Conservation (phyloP, 2,329 filamentous ascomycete genomes). For the Fusarium bulbicola region DNA sequence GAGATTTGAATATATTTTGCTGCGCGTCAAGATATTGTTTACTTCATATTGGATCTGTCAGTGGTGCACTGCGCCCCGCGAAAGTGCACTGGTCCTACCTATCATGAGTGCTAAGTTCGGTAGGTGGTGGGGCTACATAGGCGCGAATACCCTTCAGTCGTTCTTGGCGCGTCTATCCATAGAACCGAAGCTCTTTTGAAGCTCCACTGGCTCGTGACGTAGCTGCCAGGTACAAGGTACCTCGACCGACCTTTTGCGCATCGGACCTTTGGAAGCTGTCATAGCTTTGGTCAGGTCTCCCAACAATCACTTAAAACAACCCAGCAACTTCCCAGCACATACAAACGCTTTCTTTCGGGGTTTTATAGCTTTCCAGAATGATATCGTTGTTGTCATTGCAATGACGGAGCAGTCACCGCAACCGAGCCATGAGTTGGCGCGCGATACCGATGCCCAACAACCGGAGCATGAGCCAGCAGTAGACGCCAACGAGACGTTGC, state of each 20-base stretch:
- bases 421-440: conserved; percentile 43
- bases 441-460: conserved; percentile 25
- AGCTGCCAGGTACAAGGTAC: conserved; percentile 42
- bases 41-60: conserved; percentile 22
- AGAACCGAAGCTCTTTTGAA: conserved; percentile 24
- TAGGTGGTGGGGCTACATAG: conserved; percentile 33
- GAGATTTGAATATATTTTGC: conserved; percentile 8
- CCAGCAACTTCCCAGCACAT: conserved; percentile 17
- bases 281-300: conserved; percentile 34
- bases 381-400: conserved; percentile 41
- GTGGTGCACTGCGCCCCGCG: conserved; percentile 21
- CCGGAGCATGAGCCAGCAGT: conserved; percentile 28
- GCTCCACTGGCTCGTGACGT: conserved; percentile 43
- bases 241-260: conserved; percentile 17
- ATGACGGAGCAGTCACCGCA: conserved; percentile 56
- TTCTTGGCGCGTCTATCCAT: conserved; percentile 19
- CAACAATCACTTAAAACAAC: not conserved
- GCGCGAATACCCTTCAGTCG: conserved; percentile 20
- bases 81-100: conserved; percentile 21
- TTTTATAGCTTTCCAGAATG: conserved; percentile 42
- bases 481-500: conserved; percentile 15
- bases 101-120: conserved; percentile 1
- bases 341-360: conserved; percentile 18
- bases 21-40: conserved; percentile 35
- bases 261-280: conserved; percentile 36